Base-by-base conservation (phyloP, 2,329 filamentous ascomycete species). In the Phialophora chinensis region DNA sequence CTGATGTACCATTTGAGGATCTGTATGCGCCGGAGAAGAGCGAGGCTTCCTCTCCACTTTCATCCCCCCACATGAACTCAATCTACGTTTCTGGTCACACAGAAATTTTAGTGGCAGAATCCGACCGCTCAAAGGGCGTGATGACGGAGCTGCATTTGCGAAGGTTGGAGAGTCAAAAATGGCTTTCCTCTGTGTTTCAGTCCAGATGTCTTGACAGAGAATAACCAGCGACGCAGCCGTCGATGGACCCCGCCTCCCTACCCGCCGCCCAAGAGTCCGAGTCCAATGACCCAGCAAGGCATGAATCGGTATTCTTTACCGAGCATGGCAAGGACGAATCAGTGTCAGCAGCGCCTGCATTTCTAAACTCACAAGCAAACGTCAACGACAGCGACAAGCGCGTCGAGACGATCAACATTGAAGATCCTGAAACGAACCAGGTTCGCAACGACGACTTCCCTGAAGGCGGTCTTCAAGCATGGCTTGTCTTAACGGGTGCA, bases 381-480 rank as follows among this genome's bases (percentile, higher is more conserved):
- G 20, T 29, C 31, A 20, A 20, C 20, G n/a, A 35, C 14, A 55
- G 38, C 33, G 62, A 47, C 14, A 58, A 68, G 49, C 20, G 44
- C 20, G 49, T 35, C 7, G 31, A 17, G 11, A 11, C 50, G 5
- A 23, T 67, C 47, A 59, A 69, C 38, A 31, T 69, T 20, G 58
- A 66, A 33, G 62, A 60, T 23, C 38, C 58, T 4, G 49, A 38
- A 38, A 6, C 59, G 20, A 8, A 25, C 4, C 6, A 42, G 25
- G 20, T 31, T n/a, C 50, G 54, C n/a, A 35, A 56, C 47, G 63
- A 70, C 49, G 49, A 52, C 23, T 70, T 70, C 50, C 76, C 76
- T 1, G 77, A 79, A 59, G 77, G 77, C 4, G 75, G 77, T 12
- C 67, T 72, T 3, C 72, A 76, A 14, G 77, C 75, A 57, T 79